A percentile compares a stretch with the other conserved stretches of the same genome.
Conservation (phyloP, 345 rosid genomes). For the Combretum micranthum region DNA sequence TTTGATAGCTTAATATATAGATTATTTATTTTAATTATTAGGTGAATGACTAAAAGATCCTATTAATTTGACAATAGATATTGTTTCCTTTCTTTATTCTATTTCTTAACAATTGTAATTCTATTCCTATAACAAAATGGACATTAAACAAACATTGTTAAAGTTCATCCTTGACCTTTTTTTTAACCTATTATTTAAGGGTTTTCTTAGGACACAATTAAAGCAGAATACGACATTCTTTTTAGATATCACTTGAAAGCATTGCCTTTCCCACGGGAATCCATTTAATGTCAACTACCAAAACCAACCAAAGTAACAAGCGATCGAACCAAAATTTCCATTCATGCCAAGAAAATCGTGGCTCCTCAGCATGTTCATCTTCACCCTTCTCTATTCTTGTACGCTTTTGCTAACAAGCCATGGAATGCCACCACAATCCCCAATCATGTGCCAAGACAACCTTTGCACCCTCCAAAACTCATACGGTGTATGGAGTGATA, state of each 20-base stretch:
- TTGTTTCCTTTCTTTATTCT: too few species aligned
- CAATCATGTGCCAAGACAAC: constrained; percentile 41
- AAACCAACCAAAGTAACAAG: not conserved
- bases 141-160: too few species aligned
- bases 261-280: not conserved
- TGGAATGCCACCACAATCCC: constrained; percentile 41
- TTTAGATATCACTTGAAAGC: constrained; percentile 2
- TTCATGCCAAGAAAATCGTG: not conserved
- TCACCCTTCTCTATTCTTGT: not conserved
- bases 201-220: not conserved
- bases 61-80: too few species aligned
- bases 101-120: too few species aligned
- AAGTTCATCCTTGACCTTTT: too few species aligned
- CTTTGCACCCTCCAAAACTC: constrained; percentile 61
- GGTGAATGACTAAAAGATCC: too few species aligned
- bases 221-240: not conserved
- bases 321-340: not conserved
- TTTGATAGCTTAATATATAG: too few species aligned
- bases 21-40: too few species aligned
- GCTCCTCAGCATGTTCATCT: not conserved
- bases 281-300: not conserved
- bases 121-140: too few species aligned
- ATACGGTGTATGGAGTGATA: constrained; percentile 76
- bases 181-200: not conserved
- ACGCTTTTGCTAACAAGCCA: constrained; percentile 13